These are phyloP conservation scores for Neonothopanus nambi DNA, from an alignment of 1,284 basidiomycete genomes.

Conservation along the genomic window DNA sequence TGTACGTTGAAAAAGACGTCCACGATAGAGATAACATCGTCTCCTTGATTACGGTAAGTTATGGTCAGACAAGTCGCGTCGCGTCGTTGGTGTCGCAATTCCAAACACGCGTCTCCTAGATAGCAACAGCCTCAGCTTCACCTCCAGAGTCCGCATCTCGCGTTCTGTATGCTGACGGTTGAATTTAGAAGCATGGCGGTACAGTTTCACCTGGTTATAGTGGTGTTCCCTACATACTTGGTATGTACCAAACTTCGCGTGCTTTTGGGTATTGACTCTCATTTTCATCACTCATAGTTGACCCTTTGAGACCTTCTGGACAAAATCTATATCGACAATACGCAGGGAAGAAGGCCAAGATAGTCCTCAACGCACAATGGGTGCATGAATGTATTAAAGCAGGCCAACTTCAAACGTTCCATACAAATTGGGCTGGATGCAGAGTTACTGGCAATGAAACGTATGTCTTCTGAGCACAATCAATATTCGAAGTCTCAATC, in stretches of 20 bases:
- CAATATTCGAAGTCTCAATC: neutral
- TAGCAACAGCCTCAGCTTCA: too few species aligned
- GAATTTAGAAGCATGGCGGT: constrained; percentile 69
- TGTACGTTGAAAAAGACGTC: constrained; percentile 81
- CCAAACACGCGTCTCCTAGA: constrained; percentile 5
- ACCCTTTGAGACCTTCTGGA: constrained; percentile 75
- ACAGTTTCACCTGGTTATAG: constrained; percentile 71
- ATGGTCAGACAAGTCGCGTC: constrained; percentile 4
- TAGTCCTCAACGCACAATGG: constrained; percentile 72
- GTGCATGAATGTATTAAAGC: constrained; percentile 70
- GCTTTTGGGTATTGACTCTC: neutral
- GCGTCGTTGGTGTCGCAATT: neutral
- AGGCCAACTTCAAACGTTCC: constrained; percentile 67
- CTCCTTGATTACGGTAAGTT: constrained; percentile 62
- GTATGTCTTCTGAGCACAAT: constrained; percentile 44
- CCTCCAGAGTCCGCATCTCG: too few species aligned
- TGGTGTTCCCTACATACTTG: constrained; percentile 73
- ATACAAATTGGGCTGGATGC: constrained; percentile 73
- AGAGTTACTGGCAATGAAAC: constrained; percentile 74
- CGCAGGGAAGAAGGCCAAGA: constrained; percentile 72
- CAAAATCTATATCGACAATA: constrained; percentile 79
- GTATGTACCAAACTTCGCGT: constrained; percentile 32
- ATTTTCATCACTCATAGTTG: constrained; percentile 45
- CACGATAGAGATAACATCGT: constrained; percentile 62
- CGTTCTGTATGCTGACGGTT: too few species aligned